Conservation (phyloP, 2,329 filamentous ascomycete genomes). For the Celoporthe dispersa region DNA sequence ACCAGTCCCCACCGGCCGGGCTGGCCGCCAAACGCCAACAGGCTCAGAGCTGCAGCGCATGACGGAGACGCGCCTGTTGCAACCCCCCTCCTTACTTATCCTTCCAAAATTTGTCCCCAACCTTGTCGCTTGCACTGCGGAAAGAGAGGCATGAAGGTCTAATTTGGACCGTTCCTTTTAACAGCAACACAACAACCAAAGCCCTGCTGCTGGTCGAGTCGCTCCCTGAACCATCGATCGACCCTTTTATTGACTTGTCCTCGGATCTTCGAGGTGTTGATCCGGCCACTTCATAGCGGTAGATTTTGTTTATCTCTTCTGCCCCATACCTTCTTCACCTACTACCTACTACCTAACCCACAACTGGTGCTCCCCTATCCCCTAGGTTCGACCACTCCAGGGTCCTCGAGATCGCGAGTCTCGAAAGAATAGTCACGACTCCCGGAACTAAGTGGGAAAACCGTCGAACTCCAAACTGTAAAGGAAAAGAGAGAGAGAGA, state of each 20-base stretch:
- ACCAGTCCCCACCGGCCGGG: conserved; percentile 8
- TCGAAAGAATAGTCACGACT: conserved; percentile 21
- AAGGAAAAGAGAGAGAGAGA: not conserved
- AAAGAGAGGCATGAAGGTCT: conserved; percentile 22
- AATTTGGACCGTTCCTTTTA: conserved; percentile 6
- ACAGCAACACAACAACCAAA: not conserved
- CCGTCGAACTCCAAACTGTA: no score
- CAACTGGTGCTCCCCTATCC: conserved; percentile 1
- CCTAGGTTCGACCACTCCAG: not conserved
- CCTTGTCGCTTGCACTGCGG: conserved; percentile 1
- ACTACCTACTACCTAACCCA: conserved; percentile 1
- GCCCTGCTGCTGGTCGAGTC: conserved; percentile 6
- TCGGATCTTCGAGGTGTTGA: conserved; percentile 3
- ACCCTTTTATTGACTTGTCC: conserved; percentile 2
- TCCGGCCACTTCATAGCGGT: conserved; percentile 17
- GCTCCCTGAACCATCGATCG: not conserved
- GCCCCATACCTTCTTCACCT: not conserved
- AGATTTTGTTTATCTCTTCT: conserved; percentile 27
- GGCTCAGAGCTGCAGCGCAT: conserved; percentile 16
- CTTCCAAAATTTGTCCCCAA: conserved; percentile 26
- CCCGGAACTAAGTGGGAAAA: not conserved
- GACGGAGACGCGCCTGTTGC: conserved; percentile 16
- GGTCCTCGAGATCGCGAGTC: conserved; percentile 2
- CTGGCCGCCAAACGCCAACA: conserved; percentile 17
- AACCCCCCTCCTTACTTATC: not conserved